Evolutionary conservation across 139 green algal species (phyloP), one percentile per base, ranked within the genome.

Genomic region (Tetradesmus obliquus): DNA sequence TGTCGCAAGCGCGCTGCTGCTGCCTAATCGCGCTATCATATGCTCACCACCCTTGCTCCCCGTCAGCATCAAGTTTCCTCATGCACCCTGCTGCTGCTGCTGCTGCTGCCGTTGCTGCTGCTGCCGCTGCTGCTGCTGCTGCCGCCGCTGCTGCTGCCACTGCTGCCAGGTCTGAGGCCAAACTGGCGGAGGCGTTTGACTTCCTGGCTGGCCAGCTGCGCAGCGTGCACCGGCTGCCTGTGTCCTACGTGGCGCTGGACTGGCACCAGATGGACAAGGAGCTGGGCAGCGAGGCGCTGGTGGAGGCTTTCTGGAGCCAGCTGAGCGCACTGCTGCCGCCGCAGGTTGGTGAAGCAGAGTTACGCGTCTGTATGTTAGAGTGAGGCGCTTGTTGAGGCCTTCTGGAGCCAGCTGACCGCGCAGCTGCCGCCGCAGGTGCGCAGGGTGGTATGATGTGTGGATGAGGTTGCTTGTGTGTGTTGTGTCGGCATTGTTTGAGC

Each of bases 251-350:
- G 3, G 89, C 89, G 6, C 89, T 92, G 74, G 98, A 99, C 95
- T 99, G 98, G 98, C 98, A 99, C 92, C 97, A 97, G 84, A 97
- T 97, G 92, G 97, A 98, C 87, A 98, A 97, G 93, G 89, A 95
- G 79, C 92, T 99, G 55, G 96, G 95, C 22, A 98, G 98, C 92
- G 93, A 96, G 82, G 95, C 93, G 66, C 96, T 97, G 3, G 96
- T 99, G 51, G 97, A 99, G 91, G 98, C 95, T 0, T 96, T 99
- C 86, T 99, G 98, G 98, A 87, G 89, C 53, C 88, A 95, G n/a
- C 94, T 99, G 62, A 89, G 95, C 69, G 84, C 89, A 13, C 32
- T 92, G 66, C 55, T 86, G 55, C 89, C 89, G 4, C 55, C 20
- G 19, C 88, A 91, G 88, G 88, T 82, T 20, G 8, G 76, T 10